Base-by-base conservation (phyloP, 2,329 filamentous ascomycete species). In the Cladophialophora chaetospira region DNA sequence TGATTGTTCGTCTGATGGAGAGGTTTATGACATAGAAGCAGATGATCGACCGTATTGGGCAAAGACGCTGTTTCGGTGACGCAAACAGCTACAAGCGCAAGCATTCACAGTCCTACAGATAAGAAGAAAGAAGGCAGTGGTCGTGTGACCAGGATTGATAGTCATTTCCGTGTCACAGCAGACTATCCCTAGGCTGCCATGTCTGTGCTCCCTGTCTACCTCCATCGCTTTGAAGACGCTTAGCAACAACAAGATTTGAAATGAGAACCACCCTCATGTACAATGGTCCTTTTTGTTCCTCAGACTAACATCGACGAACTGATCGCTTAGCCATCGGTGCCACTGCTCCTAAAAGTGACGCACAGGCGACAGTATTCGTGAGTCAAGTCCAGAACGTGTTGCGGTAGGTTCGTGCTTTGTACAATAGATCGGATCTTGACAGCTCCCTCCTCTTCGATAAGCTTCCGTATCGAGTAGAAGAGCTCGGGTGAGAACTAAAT, bases 371-470 rank as follows among this genome's bases (percentile, higher is more conserved):
- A 94, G 71, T 99, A 99, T 71, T 97, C 89, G 73, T 99, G 93
- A 23, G 94, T 97, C 58, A 99, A 77, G 71, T 97, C 93, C 53
- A 97, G 81, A 35, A 99, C 92, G 58, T 89, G 87, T 74, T 97
- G 94, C 9, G 93, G 92, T 61, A 99, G 77, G 71, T 89, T 96
- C 2, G 93, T 97, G 1, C 93, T 91, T 74, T 99, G 94, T 52
- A 99, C 91, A 69, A 99, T 96, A 72, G 91, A 97, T 69, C 94
- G 84, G 53, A 99, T 89, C 76, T 99, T 99, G 72, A 99, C 90
- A 1, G 93, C 93, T 57, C 94, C 94, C 75, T 99, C 94, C 65
- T 97, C 92, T 74, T 97, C 94, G 70, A 99, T 99, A 64, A 99
- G 79, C 64, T 89, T 91, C 61, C 94, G 87, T 68, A 97, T 89